Conservation (phyloP, 2,329 filamentous ascomycete species). For the Scytalidium lignicola region DNA sequence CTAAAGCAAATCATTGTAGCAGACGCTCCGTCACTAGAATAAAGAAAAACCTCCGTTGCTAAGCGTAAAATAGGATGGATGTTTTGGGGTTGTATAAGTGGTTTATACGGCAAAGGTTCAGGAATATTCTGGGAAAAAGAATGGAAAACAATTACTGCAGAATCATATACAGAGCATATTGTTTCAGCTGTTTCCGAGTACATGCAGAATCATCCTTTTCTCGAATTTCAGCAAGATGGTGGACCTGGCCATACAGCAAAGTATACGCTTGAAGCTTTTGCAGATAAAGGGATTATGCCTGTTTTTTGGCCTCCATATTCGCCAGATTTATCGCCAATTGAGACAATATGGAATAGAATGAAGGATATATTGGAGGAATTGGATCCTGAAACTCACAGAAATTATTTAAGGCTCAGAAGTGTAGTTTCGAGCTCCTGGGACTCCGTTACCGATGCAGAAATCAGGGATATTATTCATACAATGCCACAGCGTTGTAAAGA, state of each 20-base stretch:
- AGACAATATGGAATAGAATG: constrained; percentile 3
- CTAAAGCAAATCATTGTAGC: too few species aligned
- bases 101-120: constrained; percentile 1
- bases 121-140: constrained; percentile 3
- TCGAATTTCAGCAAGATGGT: constrained; percentile 2
- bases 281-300: background rate
- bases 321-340: constrained; percentile 5
- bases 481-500: too few species aligned
- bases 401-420: constrained; percentile 1
- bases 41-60: too few species aligned
- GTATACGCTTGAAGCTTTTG: background rate
- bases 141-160: constrained; percentile 1
- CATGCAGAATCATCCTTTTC: background rate
- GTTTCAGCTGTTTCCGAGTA: background rate
- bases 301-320: constrained; percentile 5
- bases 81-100: constrained; percentile 1
- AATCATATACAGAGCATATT: constrained; percentile 2
- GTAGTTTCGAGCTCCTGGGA: too few species aligned
- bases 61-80: too few species aligned
- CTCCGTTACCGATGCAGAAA: too few species aligned
- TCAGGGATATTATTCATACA: too few species aligned
- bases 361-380: constrained; percentile 6
- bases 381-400: constrained; percentile 1
- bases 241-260: background rate
- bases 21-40: too few species aligned